These are phyloP conservation scores for Lasiosphaeris hirsuta DNA, from an alignment of 495 filamentous ascomycete genomes.

Conservation along the genomic window DNA sequence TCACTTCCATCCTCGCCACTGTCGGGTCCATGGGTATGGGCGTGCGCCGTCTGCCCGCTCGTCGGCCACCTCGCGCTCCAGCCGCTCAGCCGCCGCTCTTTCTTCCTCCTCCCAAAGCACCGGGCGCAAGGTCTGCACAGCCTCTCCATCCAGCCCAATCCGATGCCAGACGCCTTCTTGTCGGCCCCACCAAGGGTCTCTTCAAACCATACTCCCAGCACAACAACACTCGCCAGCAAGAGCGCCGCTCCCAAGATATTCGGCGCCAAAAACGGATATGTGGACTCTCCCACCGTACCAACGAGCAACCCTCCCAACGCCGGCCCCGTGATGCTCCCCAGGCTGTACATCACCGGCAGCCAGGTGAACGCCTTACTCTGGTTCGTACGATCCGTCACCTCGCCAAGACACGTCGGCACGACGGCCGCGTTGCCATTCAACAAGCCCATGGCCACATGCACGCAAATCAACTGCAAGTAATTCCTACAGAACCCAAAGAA, in stretches of 20 bases:
- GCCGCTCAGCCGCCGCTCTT: background rate
- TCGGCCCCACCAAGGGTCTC: constrained; percentile 81
- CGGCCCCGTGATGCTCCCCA: constrained; percentile 90
- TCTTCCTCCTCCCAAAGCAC: constrained; percentile 10
- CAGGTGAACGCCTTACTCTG: constrained; percentile 89
- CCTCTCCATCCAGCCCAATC: constrained; percentile 17
- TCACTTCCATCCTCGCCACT: constrained; percentile 25
- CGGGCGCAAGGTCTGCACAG: constrained; percentile 8
- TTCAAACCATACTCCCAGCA: constrained; percentile 74
- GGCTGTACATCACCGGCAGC: constrained; percentile 86
- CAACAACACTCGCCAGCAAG: constrained; percentile 66
- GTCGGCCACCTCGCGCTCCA: constrained; percentile 32
- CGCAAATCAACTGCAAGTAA: constrained; percentile 75
- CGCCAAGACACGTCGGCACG: constrained; percentile 88
- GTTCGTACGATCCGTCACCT: constrained; percentile 92
- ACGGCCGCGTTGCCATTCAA: constrained; percentile 86
- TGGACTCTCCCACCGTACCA: constrained; percentile 46
- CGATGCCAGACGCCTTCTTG: constrained; percentile 20
- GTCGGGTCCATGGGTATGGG: constrained; percentile 36
- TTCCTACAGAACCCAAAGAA: constrained; percentile 85
- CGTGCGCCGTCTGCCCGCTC: constrained; percentile 22
- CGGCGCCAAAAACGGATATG: constrained; percentile 78
- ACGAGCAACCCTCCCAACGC: constrained; percentile 83
- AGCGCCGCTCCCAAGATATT: constrained; percentile 73
- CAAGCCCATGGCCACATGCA: constrained; percentile 86